phyloP scores from a whole-genome alignment of 495 filamentous ascomycete genomes.

The Lasiosphaeriaceae sp. region DNA sequence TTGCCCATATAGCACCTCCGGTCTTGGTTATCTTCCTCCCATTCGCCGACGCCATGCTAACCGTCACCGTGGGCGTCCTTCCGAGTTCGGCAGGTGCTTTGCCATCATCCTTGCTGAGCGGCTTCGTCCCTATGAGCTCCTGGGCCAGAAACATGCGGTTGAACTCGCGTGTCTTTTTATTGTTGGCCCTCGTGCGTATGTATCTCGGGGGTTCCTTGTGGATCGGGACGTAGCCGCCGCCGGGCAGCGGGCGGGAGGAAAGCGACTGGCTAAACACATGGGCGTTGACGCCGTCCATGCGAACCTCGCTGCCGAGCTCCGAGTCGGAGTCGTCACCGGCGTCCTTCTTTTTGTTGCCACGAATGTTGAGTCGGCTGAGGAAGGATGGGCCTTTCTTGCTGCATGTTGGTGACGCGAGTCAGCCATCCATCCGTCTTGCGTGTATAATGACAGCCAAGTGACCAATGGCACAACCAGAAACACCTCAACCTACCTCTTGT shows the following conservation, averaged over 20 bases:
- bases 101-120: conserved; percentile 7
- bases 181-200: conserved; percentile 74
- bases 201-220: conserved; percentile 89
- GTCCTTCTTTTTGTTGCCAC: conserved; percentile 68
- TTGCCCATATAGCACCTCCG: conserved; percentile 77
- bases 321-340: conserved; percentile 63
- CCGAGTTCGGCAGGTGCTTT: conserved; percentile 1
- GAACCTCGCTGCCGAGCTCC: conserved; percentile 59
- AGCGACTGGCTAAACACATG: conserved; percentile 59
- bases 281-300: conserved; percentile 76
- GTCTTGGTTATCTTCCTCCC: conserved; percentile 29
- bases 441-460: background rate
- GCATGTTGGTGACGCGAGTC: background rate
- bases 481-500: conserved; percentile 61
- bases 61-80: conserved; percentile 32
- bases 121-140: conserved; percentile 59
- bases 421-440: conserved; percentile 1
- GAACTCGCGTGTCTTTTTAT: conserved; percentile 83
- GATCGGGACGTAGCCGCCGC: conserved; percentile 76
- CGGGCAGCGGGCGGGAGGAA: conserved; percentile 61
- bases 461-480: background rate
- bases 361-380: conserved; percentile 75
- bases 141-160: conserved; percentile 87
- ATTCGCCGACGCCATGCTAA: conserved; percentile 36
- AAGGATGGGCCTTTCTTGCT: conserved; percentile 83